These are phyloP conservation scores for Brassica carinata DNA, from an alignment of 345 rosid genomes.

Conservation along the genomic window DNA sequence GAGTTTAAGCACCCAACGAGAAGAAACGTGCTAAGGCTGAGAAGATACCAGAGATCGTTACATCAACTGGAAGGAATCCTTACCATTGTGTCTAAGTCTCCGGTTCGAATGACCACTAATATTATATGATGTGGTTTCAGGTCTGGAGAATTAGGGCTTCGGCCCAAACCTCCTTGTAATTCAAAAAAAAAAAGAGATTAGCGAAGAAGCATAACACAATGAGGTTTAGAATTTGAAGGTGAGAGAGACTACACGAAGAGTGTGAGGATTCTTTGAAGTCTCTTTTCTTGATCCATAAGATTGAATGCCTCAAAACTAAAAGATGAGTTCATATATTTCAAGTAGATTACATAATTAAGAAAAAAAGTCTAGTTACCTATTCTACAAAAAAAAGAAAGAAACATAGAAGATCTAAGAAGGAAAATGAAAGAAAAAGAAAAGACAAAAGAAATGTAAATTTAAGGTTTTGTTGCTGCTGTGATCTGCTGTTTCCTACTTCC, in stretches of 20 bases:
- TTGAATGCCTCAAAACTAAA: not conserved
- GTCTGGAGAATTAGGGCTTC: no score
- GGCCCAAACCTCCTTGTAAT: no score
- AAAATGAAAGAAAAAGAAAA: not conserved
- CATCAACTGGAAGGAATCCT: no score
- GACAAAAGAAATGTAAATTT: not conserved
- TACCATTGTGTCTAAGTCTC: no score
- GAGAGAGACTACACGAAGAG: not conserved
- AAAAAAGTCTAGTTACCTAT: conserved; percentile 16
- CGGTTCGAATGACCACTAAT: no score
- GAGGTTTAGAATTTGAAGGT: not conserved
- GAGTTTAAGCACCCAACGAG: conserved; percentile 25
- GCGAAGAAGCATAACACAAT: not conserved
- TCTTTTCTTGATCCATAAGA: not conserved
- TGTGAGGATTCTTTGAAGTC: not conserved
- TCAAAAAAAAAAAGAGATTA: not conserved
- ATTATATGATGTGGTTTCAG: no score
- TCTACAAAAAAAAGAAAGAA: not conserved
- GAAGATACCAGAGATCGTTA: no score
- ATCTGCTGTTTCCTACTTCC: conserved; percentile 39
- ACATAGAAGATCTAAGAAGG: conserved; percentile 12
- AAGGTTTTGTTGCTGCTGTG: conserved; percentile 34
- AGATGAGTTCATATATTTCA: conserved; percentile 20
- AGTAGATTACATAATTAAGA: conserved; percentile 25
- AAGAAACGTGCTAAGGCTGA: conserved; percentile 22